Percentiles rank a stretch among this genome's conserved stretches.
Evolutionary conservation across 192 early-diverging fungal species (phyloP).

Genomic region (Mortierella antarctica): DNA sequence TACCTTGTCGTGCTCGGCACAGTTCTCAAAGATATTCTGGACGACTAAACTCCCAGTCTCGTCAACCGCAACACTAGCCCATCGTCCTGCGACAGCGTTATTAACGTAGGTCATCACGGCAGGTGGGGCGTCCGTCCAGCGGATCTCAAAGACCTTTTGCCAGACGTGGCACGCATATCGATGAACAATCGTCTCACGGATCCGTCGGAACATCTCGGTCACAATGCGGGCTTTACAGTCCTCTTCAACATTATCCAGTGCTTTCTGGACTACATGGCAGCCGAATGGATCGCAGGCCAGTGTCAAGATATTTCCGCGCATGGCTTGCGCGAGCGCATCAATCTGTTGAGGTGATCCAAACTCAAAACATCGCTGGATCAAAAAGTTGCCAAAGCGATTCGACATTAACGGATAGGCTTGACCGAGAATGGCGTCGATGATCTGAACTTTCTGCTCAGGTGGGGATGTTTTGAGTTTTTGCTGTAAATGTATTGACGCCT

Average conservation of each 20-base stretch:
- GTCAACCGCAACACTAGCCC: constrained; percentile 77
- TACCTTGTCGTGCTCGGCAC: constrained; percentile 71
- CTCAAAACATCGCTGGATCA: constrained; percentile 78
- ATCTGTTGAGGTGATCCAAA: constrained; percentile 69
- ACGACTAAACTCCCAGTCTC: constrained; percentile 83
- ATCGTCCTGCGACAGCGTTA: constrained; percentile 64
- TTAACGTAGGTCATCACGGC: constrained; percentile 72
- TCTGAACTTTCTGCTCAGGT: constrained; percentile 59
- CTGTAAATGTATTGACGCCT: constrained; percentile 76
- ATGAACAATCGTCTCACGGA: constrained; percentile 79
- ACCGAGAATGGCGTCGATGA: constrained; percentile 69
- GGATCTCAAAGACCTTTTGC: constrained; percentile 83
- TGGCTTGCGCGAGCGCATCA: constrained; percentile 62
- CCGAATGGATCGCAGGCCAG: constrained; percentile 81
- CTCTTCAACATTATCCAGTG: constrained; percentile 73
- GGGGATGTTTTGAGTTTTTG: constrained; percentile 72
- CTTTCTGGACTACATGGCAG: constrained; percentile 84
- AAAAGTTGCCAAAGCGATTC: constrained; percentile 84
- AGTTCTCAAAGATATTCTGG: constrained; percentile 84
- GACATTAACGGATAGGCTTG: constrained; percentile 72
- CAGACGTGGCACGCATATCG: constrained; percentile 84
- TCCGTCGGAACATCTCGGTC: constrained; percentile 68
- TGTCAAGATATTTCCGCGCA: constrained; percentile 70
- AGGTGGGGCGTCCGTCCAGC: constrained; percentile 62
- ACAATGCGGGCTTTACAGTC: constrained; percentile 67